These are phyloP conservation scores for Myrica gale DNA, from an alignment of 306 rosid species.

Conservation along the genomic window DNA sequence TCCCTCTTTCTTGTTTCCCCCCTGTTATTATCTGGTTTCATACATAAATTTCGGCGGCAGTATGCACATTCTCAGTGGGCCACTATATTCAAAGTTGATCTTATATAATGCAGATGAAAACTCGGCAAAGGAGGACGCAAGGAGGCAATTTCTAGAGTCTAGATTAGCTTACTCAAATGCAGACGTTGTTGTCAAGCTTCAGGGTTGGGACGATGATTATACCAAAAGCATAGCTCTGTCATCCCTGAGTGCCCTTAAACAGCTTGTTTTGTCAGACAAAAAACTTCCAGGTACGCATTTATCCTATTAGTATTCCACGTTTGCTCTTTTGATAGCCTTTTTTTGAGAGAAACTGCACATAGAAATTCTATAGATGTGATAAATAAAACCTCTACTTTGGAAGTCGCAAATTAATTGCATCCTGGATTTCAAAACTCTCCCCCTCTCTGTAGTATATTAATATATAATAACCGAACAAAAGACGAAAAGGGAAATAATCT, in stretches of 20 bases:
- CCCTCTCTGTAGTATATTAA: too few species aligned
- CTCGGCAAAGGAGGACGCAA: conserved; percentile 84
- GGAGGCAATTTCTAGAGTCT: conserved; percentile 54
- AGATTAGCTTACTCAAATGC: conserved; percentile 62
- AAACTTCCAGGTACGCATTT: conserved; percentile 69
- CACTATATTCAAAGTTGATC: neutral
- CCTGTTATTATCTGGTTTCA: too few species aligned
- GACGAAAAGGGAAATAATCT: too few species aligned
- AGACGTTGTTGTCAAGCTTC: conserved; percentile 77
- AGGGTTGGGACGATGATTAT: conserved; percentile 80
- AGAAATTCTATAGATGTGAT: neutral
- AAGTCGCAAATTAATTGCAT: too few species aligned
- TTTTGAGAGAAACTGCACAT: neutral
- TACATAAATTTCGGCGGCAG: neutral
- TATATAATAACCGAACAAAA: too few species aligned
- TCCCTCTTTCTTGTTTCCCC: neutral
- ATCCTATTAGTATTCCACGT: conserved; percentile 10
- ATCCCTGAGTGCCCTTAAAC: conserved; percentile 83
- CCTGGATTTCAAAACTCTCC: too few species aligned
- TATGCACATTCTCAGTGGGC: neutral
- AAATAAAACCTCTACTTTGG: neutral
- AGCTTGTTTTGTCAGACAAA: conserved; percentile 72
- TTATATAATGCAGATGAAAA: conserved; percentile 64
- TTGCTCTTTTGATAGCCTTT: neutral
- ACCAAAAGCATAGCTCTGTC: conserved; percentile 77